These are phyloP conservation scores for Raddia distichophylla DNA, from an alignment of 176 grass and related monocot species.

Conservation along the genomic window DNA sequence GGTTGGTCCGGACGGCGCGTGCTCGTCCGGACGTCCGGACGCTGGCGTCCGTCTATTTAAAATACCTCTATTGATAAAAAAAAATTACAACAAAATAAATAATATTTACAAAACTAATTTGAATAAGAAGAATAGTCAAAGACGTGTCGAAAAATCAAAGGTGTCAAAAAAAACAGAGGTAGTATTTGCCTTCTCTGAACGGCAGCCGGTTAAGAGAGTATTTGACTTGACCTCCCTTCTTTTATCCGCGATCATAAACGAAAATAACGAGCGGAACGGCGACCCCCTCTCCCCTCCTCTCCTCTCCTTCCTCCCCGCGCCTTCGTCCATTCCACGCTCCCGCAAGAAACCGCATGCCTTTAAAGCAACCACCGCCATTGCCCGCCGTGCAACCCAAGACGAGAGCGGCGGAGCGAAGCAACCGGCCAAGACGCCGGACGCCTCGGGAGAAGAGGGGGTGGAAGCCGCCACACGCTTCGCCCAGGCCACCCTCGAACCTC, in stretches of 20 bases:
- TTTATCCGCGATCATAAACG: not conserved
- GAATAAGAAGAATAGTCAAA: no score
- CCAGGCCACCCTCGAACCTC: not conserved
- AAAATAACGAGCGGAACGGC: not conserved
- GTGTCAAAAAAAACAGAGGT: no score
- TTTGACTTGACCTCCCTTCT: not conserved
- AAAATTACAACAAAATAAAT: no score
- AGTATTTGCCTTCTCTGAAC: no score
- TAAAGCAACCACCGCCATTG: conserved; percentile 4
- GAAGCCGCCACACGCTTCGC: conserved; percentile 51
- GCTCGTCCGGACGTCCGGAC: no score
- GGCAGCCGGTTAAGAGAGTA: no score
- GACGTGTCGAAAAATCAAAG: no score
- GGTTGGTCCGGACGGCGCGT: no score
- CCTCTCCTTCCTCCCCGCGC: conserved; percentile 1
- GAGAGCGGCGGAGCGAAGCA: not conserved
- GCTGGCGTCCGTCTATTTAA: no score
- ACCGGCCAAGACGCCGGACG: conserved; percentile 23
- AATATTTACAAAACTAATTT: no score
- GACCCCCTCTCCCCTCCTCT: not conserved
- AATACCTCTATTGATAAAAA: no score
- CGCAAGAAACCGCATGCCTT: not conserved
- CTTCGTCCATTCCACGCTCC: conserved; percentile 2
- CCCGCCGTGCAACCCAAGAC: not conserved
- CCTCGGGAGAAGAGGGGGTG: conserved; percentile 45